These are phyloP conservation scores for Cutaneotrichosporon arboriforme DNA, from an alignment of 1,284 basidiomycete genomes.

Conservation along the genomic window DNA sequence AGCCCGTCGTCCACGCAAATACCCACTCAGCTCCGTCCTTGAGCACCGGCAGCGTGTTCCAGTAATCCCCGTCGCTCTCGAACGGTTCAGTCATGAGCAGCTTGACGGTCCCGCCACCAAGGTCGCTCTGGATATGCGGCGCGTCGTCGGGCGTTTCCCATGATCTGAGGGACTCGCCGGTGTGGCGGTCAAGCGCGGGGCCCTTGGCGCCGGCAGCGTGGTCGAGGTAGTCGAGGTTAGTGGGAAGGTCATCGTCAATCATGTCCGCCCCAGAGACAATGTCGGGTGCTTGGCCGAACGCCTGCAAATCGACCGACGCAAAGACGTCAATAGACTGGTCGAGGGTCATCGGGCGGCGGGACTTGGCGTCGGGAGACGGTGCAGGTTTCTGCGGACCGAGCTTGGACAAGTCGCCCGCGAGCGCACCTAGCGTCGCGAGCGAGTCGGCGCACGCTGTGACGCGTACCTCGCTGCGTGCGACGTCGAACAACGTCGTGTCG, in stretches of 20 bases:
- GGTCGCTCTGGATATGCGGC: constrained; percentile 80
- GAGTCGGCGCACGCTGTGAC: constrained; percentile 50
- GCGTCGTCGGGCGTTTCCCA: constrained; percentile 47
- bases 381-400: constrained; percentile 20
- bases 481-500: constrained; percentile 25
- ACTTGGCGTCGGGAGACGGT: not conserved
- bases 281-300: constrained; percentile 66
- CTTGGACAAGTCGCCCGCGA: constrained; percentile 40
- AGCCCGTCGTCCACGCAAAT: not conserved
- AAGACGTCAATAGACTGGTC: constrained; percentile 38
- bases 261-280: constrained; percentile 67
- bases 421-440: constrained; percentile 33
- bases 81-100: constrained; percentile 60
- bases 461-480: constrained; percentile 25
- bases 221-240: constrained; percentile 80
- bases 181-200: constrained; percentile 57
- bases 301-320: constrained; percentile 78
- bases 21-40: constrained; percentile 45
- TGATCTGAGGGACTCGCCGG: constrained; percentile 48
- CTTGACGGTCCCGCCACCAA: constrained; percentile 79
- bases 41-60: constrained; percentile 55
- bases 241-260: constrained; percentile 85
- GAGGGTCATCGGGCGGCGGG: constrained; percentile 19
- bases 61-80: constrained; percentile 64
- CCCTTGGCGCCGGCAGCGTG: constrained; percentile 50